Evolutionary conservation across 2,329 filamentous ascomycete genomes (phyloP).

Genomic region (Dothiorella sarmentorum): DNA sequence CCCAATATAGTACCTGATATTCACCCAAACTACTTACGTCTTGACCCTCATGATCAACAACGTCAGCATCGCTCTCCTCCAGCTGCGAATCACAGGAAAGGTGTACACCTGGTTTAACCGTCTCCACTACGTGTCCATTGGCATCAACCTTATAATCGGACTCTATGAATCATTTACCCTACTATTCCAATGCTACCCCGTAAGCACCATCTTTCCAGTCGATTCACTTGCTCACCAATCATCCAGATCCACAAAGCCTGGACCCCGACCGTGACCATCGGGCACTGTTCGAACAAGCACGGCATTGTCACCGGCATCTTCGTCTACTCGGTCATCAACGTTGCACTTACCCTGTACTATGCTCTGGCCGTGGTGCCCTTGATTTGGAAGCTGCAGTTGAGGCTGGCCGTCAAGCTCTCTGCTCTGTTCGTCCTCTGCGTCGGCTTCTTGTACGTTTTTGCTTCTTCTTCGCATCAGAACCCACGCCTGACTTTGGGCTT

Average conservation of each 20-base stretch:
- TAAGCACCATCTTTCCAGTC: neutral
- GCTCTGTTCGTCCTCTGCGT: neutral
- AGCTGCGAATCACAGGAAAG: slow-evolving; percentile 1
- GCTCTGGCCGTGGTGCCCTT: neutral
- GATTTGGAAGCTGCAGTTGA: slow-evolving; percentile 6
- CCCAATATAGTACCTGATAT: neutral
- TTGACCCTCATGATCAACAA: neutral
- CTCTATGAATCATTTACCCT: neutral
- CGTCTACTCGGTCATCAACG: neutral
- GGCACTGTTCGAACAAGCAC: neutral
- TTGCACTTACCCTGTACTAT: slow-evolving; percentile 5
- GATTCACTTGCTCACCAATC: neutral
- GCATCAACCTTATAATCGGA: neutral
- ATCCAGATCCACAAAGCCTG: neutral
- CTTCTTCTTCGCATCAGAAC: neutral
- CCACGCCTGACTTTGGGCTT: neutral
- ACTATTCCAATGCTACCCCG: slow-evolving; percentile 5
- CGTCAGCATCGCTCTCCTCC: slow-evolving; percentile 7
- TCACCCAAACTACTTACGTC: neutral
- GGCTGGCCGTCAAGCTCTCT: neutral
- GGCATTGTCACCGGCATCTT: neutral
- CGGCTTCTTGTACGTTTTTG: neutral
- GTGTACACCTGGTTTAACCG: neutral
- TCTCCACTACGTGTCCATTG: neutral
- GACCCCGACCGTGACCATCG: neutral